Percentiles rank a stretch among this genome's conserved stretches.
Evolutionary conservation across 2,329 filamentous ascomycete genomes (phyloP).

Genomic region (Cladophialophora carrionii): DNA sequence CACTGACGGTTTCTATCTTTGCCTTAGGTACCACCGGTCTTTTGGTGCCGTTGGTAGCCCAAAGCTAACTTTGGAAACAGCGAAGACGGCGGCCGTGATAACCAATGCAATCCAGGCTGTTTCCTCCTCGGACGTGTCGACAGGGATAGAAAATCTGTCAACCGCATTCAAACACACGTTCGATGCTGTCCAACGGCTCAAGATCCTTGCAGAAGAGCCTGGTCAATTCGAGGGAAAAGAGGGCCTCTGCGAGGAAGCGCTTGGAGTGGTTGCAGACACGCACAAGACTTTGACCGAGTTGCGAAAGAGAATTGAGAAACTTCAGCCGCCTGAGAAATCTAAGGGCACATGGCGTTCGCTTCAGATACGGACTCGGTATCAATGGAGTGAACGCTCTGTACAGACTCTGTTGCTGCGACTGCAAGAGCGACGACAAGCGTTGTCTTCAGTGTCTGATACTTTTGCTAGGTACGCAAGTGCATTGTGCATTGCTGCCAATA

Average conservation of each 20-base stretch:
- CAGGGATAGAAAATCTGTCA: background rate
- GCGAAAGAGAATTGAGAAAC: background rate
- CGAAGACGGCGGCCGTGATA: background rate
- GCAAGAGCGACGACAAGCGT: background rate
- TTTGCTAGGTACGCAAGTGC: background rate
- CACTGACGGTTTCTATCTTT: background rate
- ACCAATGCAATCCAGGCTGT: background rate
- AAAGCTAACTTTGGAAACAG: background rate
- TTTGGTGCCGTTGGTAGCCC: background rate
- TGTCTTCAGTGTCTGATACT: background rate
- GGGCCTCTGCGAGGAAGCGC: background rate
- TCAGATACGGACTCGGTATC: background rate
- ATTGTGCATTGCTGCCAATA: background rate
- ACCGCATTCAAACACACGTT: background rate
- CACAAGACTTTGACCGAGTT: background rate
- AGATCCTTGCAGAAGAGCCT: background rate
- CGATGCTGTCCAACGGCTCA: background rate
- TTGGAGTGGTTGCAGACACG: background rate
- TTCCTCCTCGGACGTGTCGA: background rate
- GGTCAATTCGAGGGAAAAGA: background rate
- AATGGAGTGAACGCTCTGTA: background rate
- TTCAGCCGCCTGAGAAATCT: background rate
- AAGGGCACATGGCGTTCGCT: background rate
- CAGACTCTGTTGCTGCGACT: constrained; percentile 2
- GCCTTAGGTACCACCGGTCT: background rate